Evolutionary conservation across 306 rosid genomes (phyloP).

Genomic region (Cajanus cajan): DNA sequence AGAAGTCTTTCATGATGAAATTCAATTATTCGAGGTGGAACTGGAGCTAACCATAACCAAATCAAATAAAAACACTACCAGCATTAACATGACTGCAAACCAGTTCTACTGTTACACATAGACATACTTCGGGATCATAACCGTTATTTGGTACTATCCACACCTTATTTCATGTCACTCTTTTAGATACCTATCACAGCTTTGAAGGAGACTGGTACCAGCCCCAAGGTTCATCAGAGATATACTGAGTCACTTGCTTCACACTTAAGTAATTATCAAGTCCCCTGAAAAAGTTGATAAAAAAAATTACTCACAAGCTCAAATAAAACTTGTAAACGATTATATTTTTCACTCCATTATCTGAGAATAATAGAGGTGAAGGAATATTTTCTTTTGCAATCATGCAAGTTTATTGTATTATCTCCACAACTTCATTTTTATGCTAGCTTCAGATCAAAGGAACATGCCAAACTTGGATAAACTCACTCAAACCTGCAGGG

Average conservation of each 20-base stretch:
- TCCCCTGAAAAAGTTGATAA: conserved; percentile 58
- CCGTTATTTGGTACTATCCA: not conserved
- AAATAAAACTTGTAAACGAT: not conserved
- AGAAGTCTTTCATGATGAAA: not conserved
- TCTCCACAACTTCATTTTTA: not conserved
- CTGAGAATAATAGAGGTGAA: not conserved
- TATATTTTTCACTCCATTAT: not conserved
- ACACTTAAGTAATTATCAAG: conserved; percentile 84
- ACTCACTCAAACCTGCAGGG: not conserved
- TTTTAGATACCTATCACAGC: conserved; percentile 44
- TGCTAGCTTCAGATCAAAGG: conserved; percentile 3
- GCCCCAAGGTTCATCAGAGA: conserved; percentile 89
- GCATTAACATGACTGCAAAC: conserved; percentile 9
- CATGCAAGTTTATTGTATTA: not conserved
- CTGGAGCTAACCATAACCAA: not conserved
- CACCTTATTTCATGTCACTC: conserved; percentile 16
- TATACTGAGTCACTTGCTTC: conserved; percentile 89
- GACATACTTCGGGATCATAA: not conserved
- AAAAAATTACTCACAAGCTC: conserved; percentile 9
- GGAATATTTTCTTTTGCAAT: not conserved
- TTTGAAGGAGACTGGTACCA: conserved; percentile 90
- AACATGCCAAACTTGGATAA: not conserved
- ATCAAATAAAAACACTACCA: not conserved
- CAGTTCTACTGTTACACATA: conserved; percentile 11
- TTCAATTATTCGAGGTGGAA: not conserved